Evolutionary conservation across 371 early-diverging fungal genomes (phyloP), one percentile per base, ranked within the genome.

Genomic region (Mucor circinelloides): DNA sequence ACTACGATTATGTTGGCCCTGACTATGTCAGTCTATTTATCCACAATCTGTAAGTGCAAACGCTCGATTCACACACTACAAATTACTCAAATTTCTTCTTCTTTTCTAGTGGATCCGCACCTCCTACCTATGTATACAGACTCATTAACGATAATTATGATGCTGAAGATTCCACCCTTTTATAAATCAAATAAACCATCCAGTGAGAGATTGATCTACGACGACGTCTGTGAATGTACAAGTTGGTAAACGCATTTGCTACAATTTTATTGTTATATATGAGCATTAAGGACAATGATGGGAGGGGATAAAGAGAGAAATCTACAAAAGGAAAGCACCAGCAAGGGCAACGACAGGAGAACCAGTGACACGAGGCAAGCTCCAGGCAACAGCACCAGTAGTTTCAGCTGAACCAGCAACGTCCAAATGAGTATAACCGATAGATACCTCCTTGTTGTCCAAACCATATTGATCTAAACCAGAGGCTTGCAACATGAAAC

Each of bases 1-100:
- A 88, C 66, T 96, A 91, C 68, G 97, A 97, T 74, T 96, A 93
- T 78, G 94, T 98, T 27, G 85, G 86, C 21, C 95, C 98, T 2
- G 95, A 94, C 32, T 85, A 92, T 60, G 90, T 98, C 57, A 90
- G 88, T 66, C 77, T 97, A 46, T 95, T 96, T 67, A 93, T 98
- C 66, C 96, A 96, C 68, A 94, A 96, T 69, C 80, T 89, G 93
- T 93, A 88, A 81, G 89, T 82, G 6, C 10, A 50, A 9, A 21
- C 23, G 8, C 8, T 19, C 1, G 8, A 8, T 12, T 8, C 0
- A 25, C 23, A 25, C 23, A 2, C 23, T 44, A 0, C 21, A 13
- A 19, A 2, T 25, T 7, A 30, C 2, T 15, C 0, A 31, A 1
- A 5, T 15, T 9, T 12, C 3, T 36, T 5, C 23, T 62, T 55